A percentile compares a stretch with the other conserved stretches of the same genome.
Conservation (phyloP, 495 filamentous ascomycete species). For the Annulohypoxylon nitens region DNA sequence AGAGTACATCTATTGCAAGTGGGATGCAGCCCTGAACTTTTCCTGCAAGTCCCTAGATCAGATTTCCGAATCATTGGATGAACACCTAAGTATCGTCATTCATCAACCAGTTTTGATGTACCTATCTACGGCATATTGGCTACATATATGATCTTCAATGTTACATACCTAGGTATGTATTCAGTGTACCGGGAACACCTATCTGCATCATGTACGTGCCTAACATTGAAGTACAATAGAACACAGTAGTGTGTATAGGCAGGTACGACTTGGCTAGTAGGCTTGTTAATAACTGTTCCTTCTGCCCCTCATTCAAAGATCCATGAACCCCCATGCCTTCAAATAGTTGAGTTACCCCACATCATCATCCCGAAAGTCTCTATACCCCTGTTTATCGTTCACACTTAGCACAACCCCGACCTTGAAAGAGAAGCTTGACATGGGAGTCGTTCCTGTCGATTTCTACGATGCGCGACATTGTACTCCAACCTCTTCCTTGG, state of each 20-base stretch:
- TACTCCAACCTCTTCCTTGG: conserved; percentile 1
- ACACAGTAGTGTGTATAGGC: background rate
- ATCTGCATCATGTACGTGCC: background rate
- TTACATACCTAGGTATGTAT: background rate
- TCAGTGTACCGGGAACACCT: background rate
- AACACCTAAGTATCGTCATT: conserved; percentile 1
- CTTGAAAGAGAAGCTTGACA: conserved; percentile 17
- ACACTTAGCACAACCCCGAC: conserved; percentile 2
- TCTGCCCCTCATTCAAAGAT: conserved; percentile 25
- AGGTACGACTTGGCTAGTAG: conserved; percentile 5
- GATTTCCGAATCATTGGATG: conserved; percentile 7
- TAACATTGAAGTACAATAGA: background rate
- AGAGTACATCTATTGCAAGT: conserved; percentile 31
- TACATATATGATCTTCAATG: conserved; percentile 1
- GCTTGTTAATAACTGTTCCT: background rate
- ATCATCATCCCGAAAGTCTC: conserved; percentile 34
- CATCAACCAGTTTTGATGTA: background rate
- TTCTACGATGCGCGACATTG: conserved; percentile 36
- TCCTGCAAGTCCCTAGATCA: conserved; percentile 17
- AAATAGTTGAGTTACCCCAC: conserved; percentile 41
- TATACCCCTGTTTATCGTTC: conserved; percentile 32
- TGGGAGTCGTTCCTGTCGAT: conserved; percentile 36
- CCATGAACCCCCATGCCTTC: conserved; percentile 15
- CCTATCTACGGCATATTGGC: background rate
- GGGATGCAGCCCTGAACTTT: conserved; percentile 33